Evolutionary conservation across 2,329 filamentous ascomycete species (phyloP).

Genomic region (Beauveria caledonica): DNA sequence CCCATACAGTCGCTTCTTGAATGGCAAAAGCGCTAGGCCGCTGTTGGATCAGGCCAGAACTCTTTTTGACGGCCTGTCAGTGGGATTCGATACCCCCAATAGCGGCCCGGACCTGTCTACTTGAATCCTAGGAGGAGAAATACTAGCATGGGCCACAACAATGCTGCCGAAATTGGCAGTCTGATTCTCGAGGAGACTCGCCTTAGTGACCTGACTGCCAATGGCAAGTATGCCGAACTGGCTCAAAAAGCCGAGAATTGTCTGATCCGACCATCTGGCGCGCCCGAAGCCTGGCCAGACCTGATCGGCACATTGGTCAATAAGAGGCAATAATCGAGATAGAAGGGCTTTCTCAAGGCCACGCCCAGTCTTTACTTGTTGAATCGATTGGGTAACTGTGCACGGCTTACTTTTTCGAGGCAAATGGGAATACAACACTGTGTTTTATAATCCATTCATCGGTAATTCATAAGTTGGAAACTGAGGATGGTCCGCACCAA

Average conservation of each 20-base stretch:
- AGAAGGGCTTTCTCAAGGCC: too few species aligned
- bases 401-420: too few species aligned
- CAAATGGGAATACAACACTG: too few species aligned
- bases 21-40: constrained; percentile 37
- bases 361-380: too few species aligned
- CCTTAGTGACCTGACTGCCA: constrained; percentile 65
- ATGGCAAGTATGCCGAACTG: constrained; percentile 57
- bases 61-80: constrained; percentile 65
- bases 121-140: constrained; percentile 44
- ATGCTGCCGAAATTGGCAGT: constrained; percentile 68
- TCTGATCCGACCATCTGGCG: constrained; percentile 52
- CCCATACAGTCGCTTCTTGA: constrained; percentile 45
- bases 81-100: constrained; percentile 68
- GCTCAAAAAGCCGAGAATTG: constrained; percentile 61
- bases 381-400: too few species aligned
- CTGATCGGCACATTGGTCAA: constrained; percentile 60
- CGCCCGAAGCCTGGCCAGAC: constrained; percentile 66
- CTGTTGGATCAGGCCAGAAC: constrained; percentile 59
- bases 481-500: too few species aligned
- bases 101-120: constrained; percentile 68
- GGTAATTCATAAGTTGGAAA: too few species aligned
- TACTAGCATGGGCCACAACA: constrained; percentile 50
- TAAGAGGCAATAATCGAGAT: too few species aligned
- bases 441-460: too few species aligned
- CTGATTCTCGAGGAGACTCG: constrained; percentile 79